A percentile compares a stretch with the other conserved stretches of the same genome.
phyloP scores from a whole-genome alignment of 139 green algal genomes.

The Zygnema circumcarinatum region DNA sequence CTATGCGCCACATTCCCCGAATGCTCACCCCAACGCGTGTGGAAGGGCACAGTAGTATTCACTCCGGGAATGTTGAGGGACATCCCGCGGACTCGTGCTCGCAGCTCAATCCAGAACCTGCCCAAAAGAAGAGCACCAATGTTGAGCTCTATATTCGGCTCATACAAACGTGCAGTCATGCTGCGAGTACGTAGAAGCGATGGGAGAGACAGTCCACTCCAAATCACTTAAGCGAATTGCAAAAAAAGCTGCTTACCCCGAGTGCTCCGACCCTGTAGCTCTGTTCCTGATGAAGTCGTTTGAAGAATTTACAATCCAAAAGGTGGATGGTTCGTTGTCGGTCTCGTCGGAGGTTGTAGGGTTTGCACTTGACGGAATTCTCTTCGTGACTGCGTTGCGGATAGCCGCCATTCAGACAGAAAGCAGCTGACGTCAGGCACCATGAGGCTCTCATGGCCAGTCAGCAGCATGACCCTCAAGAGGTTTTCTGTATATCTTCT shows the following conservation, averaged over 20 bases:
- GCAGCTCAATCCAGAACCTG: conserved; percentile 44
- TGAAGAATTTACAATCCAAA: conserved; percentile 81
- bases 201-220: too few species aligned
- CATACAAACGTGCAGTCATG: too few species aligned
- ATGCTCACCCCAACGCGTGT: background rate
- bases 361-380: background rate
- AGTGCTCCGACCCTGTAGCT: conserved; percentile 55
- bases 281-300: conserved; percentile 70
- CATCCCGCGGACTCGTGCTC: conserved; percentile 24
- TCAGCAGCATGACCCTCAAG: too few species aligned
- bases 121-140: conserved; percentile 2
- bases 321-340: conserved; percentile 77
- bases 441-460: too few species aligned
- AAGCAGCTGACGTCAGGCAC: too few species aligned
- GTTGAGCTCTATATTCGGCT: too few species aligned
- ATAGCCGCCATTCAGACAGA: too few species aligned
- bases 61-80: background rate
- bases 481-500: too few species aligned
- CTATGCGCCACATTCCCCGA: conserved; percentile 48
- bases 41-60: conserved; percentile 9
- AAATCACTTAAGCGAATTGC: too few species aligned
- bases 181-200: too few species aligned
- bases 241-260: conserved; percentile 34
- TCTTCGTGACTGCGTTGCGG: background rate
- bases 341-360: conserved; percentile 51